Conservation (phyloP, 352 stramenopile species). For the Phytopythium cucurbitacearum region DNA sequence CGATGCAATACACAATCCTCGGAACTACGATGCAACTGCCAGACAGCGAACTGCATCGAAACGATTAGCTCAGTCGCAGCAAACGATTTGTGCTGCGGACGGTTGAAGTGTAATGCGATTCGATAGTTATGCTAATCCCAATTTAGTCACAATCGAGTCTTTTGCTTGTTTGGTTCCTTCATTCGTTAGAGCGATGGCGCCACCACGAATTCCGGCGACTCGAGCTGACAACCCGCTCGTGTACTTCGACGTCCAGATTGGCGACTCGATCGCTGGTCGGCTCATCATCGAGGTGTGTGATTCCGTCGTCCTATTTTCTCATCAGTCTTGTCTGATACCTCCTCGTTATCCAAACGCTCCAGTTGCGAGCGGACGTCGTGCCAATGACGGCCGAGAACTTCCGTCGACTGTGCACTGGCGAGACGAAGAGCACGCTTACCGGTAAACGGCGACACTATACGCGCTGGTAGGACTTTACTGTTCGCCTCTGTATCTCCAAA, state of each 20-base stretch:
- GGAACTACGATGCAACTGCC: no score
- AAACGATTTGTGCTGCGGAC: no score
- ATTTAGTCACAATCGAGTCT: neutral
- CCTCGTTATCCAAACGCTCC: neutral
- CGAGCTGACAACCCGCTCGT: conserved; percentile 80
- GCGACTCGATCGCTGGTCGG: conserved; percentile 72
- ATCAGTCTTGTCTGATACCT: neutral
- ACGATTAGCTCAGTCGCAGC: no score
- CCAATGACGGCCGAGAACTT: conserved; percentile 97
- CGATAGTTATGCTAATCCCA: no score
- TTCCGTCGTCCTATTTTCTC: neutral
- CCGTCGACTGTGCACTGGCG: conserved; percentile 93
- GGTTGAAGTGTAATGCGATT: no score
- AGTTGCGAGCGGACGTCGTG: conserved; percentile 92
- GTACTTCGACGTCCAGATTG: conserved; percentile 95
- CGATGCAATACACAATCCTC: no score
- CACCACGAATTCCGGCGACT: neutral
- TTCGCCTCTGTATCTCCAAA: conserved; percentile 8
- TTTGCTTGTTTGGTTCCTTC: neutral
- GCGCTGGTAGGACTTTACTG: conserved; percentile 26
- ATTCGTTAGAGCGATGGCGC: neutral
- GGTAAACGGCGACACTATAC: conserved; percentile 52
- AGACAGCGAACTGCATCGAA: no score
- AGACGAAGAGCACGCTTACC: conserved; percentile 54
- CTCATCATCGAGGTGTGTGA: conserved; percentile 88